Evolutionary conservation across 2,329 filamentous ascomycete genomes (phyloP).

Genomic region (Tolypocladium ophioglossoides): DNA sequence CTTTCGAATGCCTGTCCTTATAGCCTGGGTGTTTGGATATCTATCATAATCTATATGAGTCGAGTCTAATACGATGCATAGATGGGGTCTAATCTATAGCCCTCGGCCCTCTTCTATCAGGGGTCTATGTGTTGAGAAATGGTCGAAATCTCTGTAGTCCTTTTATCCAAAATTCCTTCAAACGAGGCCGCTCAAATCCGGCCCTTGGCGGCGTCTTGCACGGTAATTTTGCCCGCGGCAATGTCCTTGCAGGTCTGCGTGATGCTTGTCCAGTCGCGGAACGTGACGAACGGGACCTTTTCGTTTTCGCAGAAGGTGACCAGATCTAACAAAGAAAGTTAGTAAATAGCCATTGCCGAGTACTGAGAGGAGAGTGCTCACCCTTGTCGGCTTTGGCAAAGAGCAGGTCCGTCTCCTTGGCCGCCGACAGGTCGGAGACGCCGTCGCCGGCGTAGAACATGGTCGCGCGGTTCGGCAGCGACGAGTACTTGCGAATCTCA

Average conservation of each 20-base stretch:
- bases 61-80: background rate
- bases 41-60: constrained; percentile 3
- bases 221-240: constrained; percentile 57
- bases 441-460: constrained; percentile 95
- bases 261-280: constrained; percentile 76
- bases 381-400: constrained; percentile 89
- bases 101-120: background rate
- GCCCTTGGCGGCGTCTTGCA: constrained; percentile 56
- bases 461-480: constrained; percentile 63
- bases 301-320: constrained; percentile 79
- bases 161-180: background rate
- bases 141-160: too few species aligned
- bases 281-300: constrained; percentile 77
- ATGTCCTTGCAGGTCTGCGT: constrained; percentile 67
- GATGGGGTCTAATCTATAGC: background rate
- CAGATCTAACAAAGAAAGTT: constrained; percentile 47
- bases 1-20: background rate
- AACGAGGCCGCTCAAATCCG: constrained; percentile 15
- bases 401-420: constrained; percentile 82
- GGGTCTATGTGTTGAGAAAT: background rate
- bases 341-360: constrained; percentile 1
- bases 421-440: constrained; percentile 84
- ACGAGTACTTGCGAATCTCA: constrained; percentile 78
- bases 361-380: constrained; percentile 26
- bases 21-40: background rate